These are phyloP conservation scores for Hemerocallis citrina DNA, from an alignment of 106 monocot genomes.

Conservation along the genomic window DNA sequence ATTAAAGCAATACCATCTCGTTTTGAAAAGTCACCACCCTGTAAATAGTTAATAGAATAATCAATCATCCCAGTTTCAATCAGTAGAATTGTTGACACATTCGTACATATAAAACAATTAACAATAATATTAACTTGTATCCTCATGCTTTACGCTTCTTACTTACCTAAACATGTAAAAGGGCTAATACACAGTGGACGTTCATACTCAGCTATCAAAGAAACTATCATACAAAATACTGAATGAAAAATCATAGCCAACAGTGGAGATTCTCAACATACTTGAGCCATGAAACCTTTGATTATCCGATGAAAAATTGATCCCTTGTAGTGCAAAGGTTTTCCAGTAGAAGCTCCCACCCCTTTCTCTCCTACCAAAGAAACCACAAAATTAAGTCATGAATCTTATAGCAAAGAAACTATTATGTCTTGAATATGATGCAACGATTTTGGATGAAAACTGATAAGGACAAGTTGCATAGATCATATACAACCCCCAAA, in stretches of 20 bases:
- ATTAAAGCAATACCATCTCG: slow-evolving; percentile 43
- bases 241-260: not conserved
- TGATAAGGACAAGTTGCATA: too few species aligned
- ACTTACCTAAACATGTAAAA: not conserved
- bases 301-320: slow-evolving; percentile 40
- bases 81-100: too few species aligned
- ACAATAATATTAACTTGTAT: not conserved
- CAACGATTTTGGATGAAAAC: too few species aligned
- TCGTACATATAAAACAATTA: too few species aligned
- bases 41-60: slow-evolving; percentile 7
- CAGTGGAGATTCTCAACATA: slow-evolving; percentile 5
- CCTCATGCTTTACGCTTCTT: too few species aligned
- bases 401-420: not conserved
- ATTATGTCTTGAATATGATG: too few species aligned
- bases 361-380: slow-evolving; percentile 29
- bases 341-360: slow-evolving; percentile 25
- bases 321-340: slow-evolving; percentile 37
- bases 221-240: not conserved
- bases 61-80: not conserved
- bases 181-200: not conserved
- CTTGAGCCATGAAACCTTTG: slow-evolving; percentile 45
- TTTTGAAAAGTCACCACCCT: slow-evolving; percentile 50
- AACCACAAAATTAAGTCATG: not conserved
- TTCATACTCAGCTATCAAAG: not conserved
- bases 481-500: too few species aligned